Evolutionary conservation across 1,139 yeast genomes (phyloP).

Genomic region (Meyerozyma athensensis): DNA sequence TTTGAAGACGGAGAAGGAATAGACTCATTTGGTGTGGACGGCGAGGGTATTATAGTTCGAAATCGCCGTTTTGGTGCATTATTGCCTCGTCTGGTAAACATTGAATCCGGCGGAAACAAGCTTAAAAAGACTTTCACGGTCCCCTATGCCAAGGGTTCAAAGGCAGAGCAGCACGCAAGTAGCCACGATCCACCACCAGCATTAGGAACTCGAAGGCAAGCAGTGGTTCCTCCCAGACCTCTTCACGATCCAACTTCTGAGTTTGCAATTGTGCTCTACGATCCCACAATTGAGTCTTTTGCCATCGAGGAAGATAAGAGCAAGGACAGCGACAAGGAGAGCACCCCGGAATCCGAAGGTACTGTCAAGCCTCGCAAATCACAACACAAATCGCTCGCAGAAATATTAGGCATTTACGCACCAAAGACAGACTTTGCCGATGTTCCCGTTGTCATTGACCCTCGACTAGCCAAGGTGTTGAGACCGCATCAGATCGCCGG

Average conservation of each 20-base stretch:
- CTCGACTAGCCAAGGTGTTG: conserved; percentile 72
- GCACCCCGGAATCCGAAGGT: conserved; percentile 15
- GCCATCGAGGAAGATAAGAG: conserved; percentile 37
- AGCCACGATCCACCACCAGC: conserved; percentile 61
- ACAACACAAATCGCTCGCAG: conserved; percentile 67
- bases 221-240: conserved; percentile 76
- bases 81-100: conserved; percentile 35
- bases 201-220: conserved; percentile 71
- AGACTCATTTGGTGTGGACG: conserved; percentile 21
- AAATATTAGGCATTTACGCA: conserved; percentile 68
- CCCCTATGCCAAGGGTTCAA: conserved; percentile 41
- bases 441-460: conserved; percentile 96
- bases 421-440: conserved; percentile 62
- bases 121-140: conserved; percentile 42
- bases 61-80: conserved; percentile 46
- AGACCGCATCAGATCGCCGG: conserved; percentile 98
- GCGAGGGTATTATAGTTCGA: conserved; percentile 20
- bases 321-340: conserved; percentile 15
- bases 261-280: conserved; percentile 90
- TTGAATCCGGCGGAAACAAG: conserved; percentile 30
- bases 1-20: conserved; percentile 14
- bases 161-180: conserved; percentile 18
- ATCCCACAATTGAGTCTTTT: conserved; percentile 80
- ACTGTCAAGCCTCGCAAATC: conserved; percentile 23
- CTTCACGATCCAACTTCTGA: conserved; percentile 91